phyloP scores from a whole-genome alignment of 192 early-diverging fungal species.

The Chytriomyces sp. region DNA sequence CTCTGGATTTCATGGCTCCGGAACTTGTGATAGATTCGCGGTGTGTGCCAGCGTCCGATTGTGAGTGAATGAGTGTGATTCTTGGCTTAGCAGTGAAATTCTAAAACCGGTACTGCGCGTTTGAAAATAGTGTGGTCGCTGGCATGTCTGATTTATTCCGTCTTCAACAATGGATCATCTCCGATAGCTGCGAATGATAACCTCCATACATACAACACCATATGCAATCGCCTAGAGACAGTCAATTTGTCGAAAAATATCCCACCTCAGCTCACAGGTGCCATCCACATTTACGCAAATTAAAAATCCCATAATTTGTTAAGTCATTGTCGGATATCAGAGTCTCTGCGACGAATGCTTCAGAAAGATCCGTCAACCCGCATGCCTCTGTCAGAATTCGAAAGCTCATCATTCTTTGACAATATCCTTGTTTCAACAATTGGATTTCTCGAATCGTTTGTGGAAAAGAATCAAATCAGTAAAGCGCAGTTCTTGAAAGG shows the following conservation, averaged over 20 bases:
- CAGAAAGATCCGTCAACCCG: conserved; percentile 58
- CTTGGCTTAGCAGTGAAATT: too few relatives aligned
- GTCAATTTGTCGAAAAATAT: conserved; percentile 9
- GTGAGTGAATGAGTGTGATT: too few relatives aligned
- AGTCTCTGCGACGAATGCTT: conserved; percentile 33
- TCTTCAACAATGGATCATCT: conserved; percentile 71
- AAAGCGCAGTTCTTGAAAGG: conserved; percentile 83
- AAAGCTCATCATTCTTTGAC: conserved; percentile 75
- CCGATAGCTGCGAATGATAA: conserved; percentile 69
- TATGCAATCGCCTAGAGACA: conserved; percentile 42
- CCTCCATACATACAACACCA: conserved; percentile 65
- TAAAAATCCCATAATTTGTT: not conserved
- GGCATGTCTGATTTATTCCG: conserved; percentile 75
- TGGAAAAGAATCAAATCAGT: conserved; percentile 77
- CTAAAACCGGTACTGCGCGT: not conserved
- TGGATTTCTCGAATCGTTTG: conserved; percentile 77
- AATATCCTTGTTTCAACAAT: conserved; percentile 79
- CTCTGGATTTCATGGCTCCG: conserved; percentile 27
- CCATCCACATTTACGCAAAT: not conserved
- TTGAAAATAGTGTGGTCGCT: conserved; percentile 67
- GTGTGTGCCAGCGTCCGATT: not conserved
- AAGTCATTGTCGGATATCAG: not conserved
- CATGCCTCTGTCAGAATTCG: conserved; percentile 68
- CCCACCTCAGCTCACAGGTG: not conserved
- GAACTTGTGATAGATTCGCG: conserved; percentile 14